phyloP scores from a whole-genome alignment of 768 basidiomycete species.

The Solioccasus polychromus region DNA sequence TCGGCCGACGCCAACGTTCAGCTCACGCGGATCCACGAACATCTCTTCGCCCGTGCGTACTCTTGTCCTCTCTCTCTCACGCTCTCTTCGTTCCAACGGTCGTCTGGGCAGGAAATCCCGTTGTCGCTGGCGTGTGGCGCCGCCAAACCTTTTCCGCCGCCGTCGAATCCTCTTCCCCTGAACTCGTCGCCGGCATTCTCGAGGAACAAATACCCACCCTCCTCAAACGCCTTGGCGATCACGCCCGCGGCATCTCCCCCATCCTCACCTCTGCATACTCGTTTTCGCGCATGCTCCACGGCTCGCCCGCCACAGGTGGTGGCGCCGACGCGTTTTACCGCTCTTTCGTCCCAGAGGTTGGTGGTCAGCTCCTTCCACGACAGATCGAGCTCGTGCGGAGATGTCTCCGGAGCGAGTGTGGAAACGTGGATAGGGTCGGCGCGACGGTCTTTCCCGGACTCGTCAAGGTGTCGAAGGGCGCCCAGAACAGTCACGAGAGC shows the following conservation, averaged over 20 bases:
- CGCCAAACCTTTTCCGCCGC: constrained; percentile 88
- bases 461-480: constrained; percentile 66
- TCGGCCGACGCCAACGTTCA: constrained; percentile 82
- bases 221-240: constrained; percentile 46
- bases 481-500: constrained; percentile 38
- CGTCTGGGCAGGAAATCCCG: constrained; percentile 65
- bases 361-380: constrained; percentile 65
- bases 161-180: constrained; percentile 70
- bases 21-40: constrained; percentile 83
- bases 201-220: constrained; percentile 70
- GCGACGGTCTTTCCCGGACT: constrained; percentile 86
- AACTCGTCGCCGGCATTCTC: constrained; percentile 66
- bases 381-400: constrained; percentile 85
- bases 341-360: constrained; percentile 82
- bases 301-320: constrained; percentile 47
- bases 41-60: constrained; percentile 75
- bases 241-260: constrained; percentile 43
- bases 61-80: not conserved
- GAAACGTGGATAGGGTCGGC: constrained; percentile 73
- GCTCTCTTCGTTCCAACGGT: not conserved
- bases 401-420: constrained; percentile 72
- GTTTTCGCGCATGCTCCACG: constrained; percentile 86
- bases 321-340: constrained; percentile 74
- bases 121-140: constrained; percentile 88
- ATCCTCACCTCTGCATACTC: constrained; percentile 73